Conservation (phyloP, 805 yeast genomes). For the Danielozyma ontarioensis region DNA sequence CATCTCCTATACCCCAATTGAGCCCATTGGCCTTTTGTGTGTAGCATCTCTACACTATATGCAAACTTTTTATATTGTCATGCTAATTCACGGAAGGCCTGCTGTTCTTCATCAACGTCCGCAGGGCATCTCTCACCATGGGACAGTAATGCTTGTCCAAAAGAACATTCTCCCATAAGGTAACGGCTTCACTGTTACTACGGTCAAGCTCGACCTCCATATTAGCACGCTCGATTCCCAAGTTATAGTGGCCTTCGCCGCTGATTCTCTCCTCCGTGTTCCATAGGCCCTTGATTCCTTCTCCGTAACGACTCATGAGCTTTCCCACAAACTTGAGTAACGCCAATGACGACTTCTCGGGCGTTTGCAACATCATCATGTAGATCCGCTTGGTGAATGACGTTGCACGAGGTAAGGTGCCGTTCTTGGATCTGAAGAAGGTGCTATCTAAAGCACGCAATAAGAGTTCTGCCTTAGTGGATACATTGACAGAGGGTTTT, state of each 20-base stretch:
- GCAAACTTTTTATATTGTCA: too few species aligned
- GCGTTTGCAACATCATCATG: slow-evolving; percentile 62
- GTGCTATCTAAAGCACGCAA: slow-evolving; percentile 73
- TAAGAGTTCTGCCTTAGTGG: slow-evolving; percentile 83
- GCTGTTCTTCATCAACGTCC: slow-evolving; percentile 37
- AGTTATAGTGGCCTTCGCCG: slow-evolving; percentile 60
- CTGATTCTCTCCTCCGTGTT: slow-evolving; percentile 84
- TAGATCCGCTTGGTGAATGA: slow-evolving; percentile 83
- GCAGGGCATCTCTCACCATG: slow-evolving; percentile 62
- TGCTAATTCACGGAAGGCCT: slow-evolving; percentile 11
- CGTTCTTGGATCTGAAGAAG: slow-evolving; percentile 71
- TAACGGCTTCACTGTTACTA: slow-evolving; percentile 82
- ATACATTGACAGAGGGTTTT: slow-evolving; percentile 75
- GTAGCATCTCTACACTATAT: too few species aligned
- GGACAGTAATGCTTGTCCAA: slow-evolving; percentile 83
- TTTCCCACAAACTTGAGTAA: slow-evolving; percentile 73
- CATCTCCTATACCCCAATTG: too few species aligned
- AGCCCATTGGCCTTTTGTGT: too few species aligned
- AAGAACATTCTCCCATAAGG: slow-evolving; percentile 81
- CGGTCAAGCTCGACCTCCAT: slow-evolving; percentile 56
- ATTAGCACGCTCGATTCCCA: slow-evolving; percentile 50
- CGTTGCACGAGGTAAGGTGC: slow-evolving; percentile 59
- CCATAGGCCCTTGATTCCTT: slow-evolving; percentile 69
- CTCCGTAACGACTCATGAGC: slow-evolving; percentile 60
- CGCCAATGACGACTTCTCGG: slow-evolving; percentile 84